phyloP scores from a whole-genome alignment of 176 grass and related monocot genomes.

The Saccharum officinarum region DNA sequence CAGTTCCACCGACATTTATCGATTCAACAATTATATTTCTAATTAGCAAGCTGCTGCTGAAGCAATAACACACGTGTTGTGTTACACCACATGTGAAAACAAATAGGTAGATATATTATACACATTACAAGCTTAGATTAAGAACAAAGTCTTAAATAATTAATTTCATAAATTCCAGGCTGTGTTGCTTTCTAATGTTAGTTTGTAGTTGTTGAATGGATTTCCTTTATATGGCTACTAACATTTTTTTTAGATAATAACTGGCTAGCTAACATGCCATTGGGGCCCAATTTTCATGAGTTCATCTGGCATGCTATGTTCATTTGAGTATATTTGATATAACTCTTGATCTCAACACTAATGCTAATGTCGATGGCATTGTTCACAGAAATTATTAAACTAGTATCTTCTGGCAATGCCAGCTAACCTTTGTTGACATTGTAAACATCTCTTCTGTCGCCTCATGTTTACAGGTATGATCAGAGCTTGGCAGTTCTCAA shows the following conservation, averaged over 20 bases:
- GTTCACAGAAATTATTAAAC: not conserved
- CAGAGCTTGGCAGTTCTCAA: slow-evolving; percentile 81
- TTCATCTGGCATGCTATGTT: not conserved
- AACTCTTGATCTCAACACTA: not conserved
- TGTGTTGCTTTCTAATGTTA: slow-evolving; percentile 5
- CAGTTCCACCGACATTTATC: not conserved
- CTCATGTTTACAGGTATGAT: slow-evolving; percentile 55
- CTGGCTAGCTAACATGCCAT: not conserved
- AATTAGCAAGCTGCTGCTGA: not conserved
- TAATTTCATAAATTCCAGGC: not conserved
- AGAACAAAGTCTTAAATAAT: not conserved
- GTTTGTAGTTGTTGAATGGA: not conserved
- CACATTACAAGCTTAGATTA: not conserved
- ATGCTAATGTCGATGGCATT: not conserved
- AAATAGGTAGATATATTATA: not conserved
- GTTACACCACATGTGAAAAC: not conserved
- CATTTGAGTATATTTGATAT: not conserved
- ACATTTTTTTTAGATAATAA: not conserved
- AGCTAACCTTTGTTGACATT: slow-evolving; percentile 5
- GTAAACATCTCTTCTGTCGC: not conserved
- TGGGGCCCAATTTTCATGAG: not conserved
- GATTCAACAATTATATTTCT: not conserved
- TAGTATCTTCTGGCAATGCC: not conserved
- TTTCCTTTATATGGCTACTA: slow-evolving; percentile 2
- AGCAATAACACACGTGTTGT: not conserved